phyloP scores from a whole-genome alignment of 1,139 yeast genomes.

The Arxiozyma bovina region DNA sequence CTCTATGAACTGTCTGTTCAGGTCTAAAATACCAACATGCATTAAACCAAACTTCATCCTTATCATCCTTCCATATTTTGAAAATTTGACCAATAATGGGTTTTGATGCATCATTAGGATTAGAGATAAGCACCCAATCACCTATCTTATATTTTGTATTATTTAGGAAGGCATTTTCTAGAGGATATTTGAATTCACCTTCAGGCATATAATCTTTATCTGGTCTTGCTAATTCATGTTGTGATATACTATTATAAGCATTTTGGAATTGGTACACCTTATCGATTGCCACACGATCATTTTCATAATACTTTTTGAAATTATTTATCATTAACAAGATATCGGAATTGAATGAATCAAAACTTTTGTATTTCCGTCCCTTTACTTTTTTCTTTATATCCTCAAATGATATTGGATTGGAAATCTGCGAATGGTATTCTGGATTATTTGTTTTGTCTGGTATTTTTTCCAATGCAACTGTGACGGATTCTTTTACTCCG shows the following conservation, averaged over 20 bases:
- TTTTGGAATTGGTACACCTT: slow-evolving; percentile 57
- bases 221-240: slow-evolving; percentile 67
- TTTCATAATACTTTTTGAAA: slow-evolving; percentile 58
- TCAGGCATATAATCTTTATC: slow-evolving; percentile 70
- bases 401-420: slow-evolving; percentile 71
- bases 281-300: slow-evolving; percentile 44
- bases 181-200: slow-evolving; percentile 65
- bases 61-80: slow-evolving; percentile 77
- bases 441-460: slow-evolving; percentile 65
- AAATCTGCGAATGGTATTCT: slow-evolving; percentile 56
- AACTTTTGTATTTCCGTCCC: slow-evolving; percentile 69
- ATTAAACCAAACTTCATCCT: slow-evolving; percentile 80
- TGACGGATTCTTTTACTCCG: slow-evolving; percentile 41
- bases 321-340: slow-evolving; percentile 67
- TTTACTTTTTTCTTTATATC: slow-evolving; percentile 77
- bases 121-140: slow-evolving; percentile 85
- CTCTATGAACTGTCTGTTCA: slow-evolving; percentile 92
- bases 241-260: slow-evolving; percentile 51
- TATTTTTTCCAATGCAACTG: slow-evolving; percentile 65
- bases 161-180: slow-evolving; percentile 63
- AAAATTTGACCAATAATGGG: slow-evolving; percentile 93
- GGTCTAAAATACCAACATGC: slow-evolving; percentile 98
- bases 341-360: slow-evolving; percentile 69
- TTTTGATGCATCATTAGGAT: slow-evolving; percentile 77
- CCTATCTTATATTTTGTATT: slow-evolving; percentile 78